Percentiles rank a stretch among this genome's conserved stretches.
Evolutionary conservation across 441 rosid genomes (phyloP).

Genomic region (Geranium incanum): DNA sequence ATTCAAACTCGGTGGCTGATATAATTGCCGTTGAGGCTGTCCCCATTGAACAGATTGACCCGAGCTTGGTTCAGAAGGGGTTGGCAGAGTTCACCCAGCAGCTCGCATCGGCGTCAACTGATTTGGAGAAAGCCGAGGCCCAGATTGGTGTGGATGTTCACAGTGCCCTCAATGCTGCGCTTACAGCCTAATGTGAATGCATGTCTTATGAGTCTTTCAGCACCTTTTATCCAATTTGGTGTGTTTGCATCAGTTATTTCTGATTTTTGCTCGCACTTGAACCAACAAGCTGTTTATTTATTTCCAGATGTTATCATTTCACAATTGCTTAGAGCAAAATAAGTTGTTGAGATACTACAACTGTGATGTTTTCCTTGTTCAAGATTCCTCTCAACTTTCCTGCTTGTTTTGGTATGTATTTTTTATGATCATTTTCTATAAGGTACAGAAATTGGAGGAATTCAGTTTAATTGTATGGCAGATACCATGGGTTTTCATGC

Average conservation of each 20-base stretch:
- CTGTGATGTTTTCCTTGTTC: background rate
- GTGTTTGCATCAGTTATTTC: constrained; percentile 14
- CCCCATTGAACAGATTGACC: constrained; percentile 58
- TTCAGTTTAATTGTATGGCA: background rate
- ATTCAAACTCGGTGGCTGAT: constrained; percentile 81
- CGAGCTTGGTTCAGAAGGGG: constrained; percentile 69
- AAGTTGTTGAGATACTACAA: background rate
- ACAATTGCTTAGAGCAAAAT: background rate
- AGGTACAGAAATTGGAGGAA: background rate
- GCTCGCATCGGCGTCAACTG: constrained; percentile 67
- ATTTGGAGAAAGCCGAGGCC: constrained; percentile 80
- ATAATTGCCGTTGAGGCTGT: constrained; percentile 69
- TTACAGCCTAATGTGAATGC: constrained; percentile 46
- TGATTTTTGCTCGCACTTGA: constrained; percentile 10
- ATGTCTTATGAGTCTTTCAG: background rate
- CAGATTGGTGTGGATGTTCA: constrained; percentile 82
- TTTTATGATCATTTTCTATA: background rate
- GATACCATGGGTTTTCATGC: background rate
- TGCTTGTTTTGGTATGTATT: background rate
- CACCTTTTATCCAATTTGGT: constrained; percentile 12
- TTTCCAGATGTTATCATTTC: constrained; percentile 14
- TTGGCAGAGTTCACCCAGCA: constrained; percentile 73
- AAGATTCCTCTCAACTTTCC: background rate
- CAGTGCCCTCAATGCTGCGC: constrained; percentile 69
- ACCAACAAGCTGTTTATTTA: constrained; percentile 19